Percentiles rank a stretch among this genome's conserved stretches.
These are phyloP conservation scores for Debaryomyces udenii DNA, from an alignment of 1,139 yeast species.

Conservation along the genomic window DNA sequence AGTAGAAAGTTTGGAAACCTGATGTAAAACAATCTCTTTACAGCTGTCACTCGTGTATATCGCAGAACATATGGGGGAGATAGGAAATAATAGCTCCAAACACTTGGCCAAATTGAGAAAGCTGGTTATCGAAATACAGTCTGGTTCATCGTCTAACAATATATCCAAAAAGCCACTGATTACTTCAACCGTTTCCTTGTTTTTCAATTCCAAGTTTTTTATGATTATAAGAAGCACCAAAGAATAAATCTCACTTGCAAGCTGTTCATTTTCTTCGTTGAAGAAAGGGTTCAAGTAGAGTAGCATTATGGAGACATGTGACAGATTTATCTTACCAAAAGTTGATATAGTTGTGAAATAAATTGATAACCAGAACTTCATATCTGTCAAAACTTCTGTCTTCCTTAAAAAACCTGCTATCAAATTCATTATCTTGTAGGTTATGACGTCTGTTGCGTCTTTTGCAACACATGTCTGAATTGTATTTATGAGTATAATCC, in stretches of 20 bases:
- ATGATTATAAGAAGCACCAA: slow-evolving; percentile 29
- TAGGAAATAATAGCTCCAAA: slow-evolving; percentile 29
- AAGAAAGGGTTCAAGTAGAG: slow-evolving; percentile 22
- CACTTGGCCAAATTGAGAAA: slow-evolving; percentile 27
- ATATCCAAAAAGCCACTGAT: slow-evolving; percentile 31
- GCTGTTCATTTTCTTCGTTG: slow-evolving; percentile 14
- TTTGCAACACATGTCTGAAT: slow-evolving; percentile 12
- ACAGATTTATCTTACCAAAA: slow-evolving; percentile 23
- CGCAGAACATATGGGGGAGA: slow-evolving; percentile 25
- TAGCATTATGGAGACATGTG: slow-evolving; percentile 30
- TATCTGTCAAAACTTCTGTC: slow-evolving; percentile 10
- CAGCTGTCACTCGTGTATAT: slow-evolving; percentile 25
- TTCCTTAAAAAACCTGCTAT: slow-evolving; percentile 18
- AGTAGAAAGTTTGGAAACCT: slow-evolving; percentile 14
- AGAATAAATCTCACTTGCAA: slow-evolving; percentile 19
- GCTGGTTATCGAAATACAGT: slow-evolving; percentile 14
- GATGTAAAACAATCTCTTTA: slow-evolving; percentile 20
- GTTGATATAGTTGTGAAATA: slow-evolving; percentile 24
- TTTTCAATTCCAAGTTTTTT: slow-evolving; percentile 23
- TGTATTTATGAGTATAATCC: slow-evolving; percentile 19
- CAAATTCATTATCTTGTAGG: slow-evolving; percentile 18
- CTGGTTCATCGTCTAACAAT: slow-evolving; percentile 22
- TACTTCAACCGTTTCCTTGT: slow-evolving; percentile 21
- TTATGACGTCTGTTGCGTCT: slow-evolving; percentile 11
- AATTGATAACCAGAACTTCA: slow-evolving; percentile 19